A percentile compares a stretch with the other conserved stretches of the same genome.
Evolutionary conservation across 208 protist species (phyloP).

Genomic region (Trypanosoma congolense): DNA sequence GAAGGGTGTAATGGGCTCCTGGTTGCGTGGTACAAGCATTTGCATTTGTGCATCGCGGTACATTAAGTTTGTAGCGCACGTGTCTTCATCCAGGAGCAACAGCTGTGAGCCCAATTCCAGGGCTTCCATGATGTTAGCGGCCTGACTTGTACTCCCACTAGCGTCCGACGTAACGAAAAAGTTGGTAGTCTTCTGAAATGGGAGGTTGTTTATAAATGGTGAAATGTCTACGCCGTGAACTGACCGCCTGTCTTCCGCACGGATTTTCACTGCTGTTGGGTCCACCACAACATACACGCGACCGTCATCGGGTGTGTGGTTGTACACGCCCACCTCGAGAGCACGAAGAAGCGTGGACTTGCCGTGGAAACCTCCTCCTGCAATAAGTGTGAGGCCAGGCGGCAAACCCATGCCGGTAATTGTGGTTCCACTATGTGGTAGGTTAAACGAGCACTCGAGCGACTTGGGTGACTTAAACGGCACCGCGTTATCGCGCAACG

Average conservation of each 20-base stretch:
- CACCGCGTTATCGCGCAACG: constrained; percentile 59
- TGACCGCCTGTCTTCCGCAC: constrained; percentile 90
- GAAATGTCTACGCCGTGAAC: constrained; percentile 90
- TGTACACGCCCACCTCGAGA: constrained; percentile 92
- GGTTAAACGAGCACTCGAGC: constrained; percentile 47
- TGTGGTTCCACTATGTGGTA: constrained; percentile 54
- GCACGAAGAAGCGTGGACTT: constrained; percentile 93
- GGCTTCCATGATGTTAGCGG: constrained; percentile 90
- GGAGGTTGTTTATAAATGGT: constrained; percentile 91
- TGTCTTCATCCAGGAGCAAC: constrained; percentile 95
- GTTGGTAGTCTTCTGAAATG: constrained; percentile 60
- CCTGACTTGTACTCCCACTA: constrained; percentile 91
- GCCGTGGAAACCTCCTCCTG: constrained; percentile 93
- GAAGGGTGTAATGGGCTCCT: constrained; percentile 94
- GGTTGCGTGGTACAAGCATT: constrained; percentile 70
- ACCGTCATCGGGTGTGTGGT: constrained; percentile 91
- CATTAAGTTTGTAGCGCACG: constrained; percentile 96
- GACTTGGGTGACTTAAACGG: constrained; percentile 68
- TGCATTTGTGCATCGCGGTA: constrained; percentile 89
- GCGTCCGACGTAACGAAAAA: constrained; percentile 73
- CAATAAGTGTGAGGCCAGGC: constrained; percentile 91
- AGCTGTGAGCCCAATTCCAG: constrained; percentile 85
- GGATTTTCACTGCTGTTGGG: constrained; percentile 87
- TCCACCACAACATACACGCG: constrained; percentile 86
- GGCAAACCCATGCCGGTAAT: constrained; percentile 89